Base-by-base conservation (phyloP, 2,329 filamentous ascomycete species). In the Fusarium sacchari region DNA sequence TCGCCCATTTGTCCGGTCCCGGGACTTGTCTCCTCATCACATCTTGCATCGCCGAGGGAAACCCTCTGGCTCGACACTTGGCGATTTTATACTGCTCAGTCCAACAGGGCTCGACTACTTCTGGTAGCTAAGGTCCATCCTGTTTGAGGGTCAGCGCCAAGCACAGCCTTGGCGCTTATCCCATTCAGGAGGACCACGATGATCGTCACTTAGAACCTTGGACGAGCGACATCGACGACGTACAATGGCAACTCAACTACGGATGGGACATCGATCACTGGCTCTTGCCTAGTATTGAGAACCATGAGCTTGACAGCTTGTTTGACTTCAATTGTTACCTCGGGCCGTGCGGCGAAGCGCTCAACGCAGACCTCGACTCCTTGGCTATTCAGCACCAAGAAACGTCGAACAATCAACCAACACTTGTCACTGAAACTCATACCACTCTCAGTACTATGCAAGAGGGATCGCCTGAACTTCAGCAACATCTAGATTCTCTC, bases 401-500 rank as follows among this genome's bases (percentile, higher is more conserved):
- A 22, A 18, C 20, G 1, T 6, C 55, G 1, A 20, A 22, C 24
- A 8, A 18, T 44, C 39, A 57, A 18, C 4, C 3, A 26, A 2
- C 13, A 15, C 11, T 18, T 15, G 1, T 26, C 40, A 10, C 11
- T 4, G 24, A 58, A 14, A 9, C 37, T n/a, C 28, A 18, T 1
- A 14, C 3, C n/a, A 1, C 22, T 9, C 39, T 17, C 9, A 2
- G 26, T 1, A 26, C n/a, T 30, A 24, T 22, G 17, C 39, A 34
- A 24, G 12, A 8, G 7, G 14, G 1, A 4, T 2, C 2, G 0
- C 6, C 15, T 7, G 6, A 26, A 5, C 2, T 6, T 32, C 6
- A 14, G 1, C 11, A 15, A 0, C 4, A 26, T 12, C 13, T 15
- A 1, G 1, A 22, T 14, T 8, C 22, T 4, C 7, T 13, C 6